Evolutionary conservation across 2,329 filamentous ascomycete species (phyloP).

Genomic region (Aureobasidium sp.): DNA sequence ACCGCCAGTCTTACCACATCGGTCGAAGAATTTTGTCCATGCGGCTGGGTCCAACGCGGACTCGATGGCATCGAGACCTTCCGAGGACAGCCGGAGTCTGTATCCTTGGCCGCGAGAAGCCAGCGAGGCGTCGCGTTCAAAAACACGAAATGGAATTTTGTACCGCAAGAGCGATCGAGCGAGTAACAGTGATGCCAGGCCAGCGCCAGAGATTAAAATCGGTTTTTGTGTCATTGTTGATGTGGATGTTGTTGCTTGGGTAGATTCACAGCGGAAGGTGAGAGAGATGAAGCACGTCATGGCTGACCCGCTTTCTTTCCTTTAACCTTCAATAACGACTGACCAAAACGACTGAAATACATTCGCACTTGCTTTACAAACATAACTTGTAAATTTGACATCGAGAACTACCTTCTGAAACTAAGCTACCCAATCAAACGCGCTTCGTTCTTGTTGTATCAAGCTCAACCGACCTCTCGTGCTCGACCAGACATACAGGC

Average conservation of each 20-base stretch:
- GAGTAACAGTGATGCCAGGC: slow-evolving; percentile 34
- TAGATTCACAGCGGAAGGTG: too few relatives aligned
- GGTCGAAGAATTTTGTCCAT: slow-evolving; percentile 52
- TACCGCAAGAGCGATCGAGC: slow-evolving; percentile 31
- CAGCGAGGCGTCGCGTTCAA: slow-evolving; percentile 41
- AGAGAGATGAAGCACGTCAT: too few relatives aligned
- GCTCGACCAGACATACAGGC: too few relatives aligned
- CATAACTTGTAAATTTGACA: too few relatives aligned
- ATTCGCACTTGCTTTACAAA: too few relatives aligned
- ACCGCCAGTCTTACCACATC: slow-evolving; percentile 54
- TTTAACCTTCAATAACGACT: too few relatives aligned
- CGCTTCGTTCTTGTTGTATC: too few relatives aligned
- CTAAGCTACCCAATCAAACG: too few relatives aligned
- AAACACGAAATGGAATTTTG: slow-evolving; percentile 34
- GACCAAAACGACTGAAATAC: too few relatives aligned
- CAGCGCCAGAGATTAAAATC: slow-evolving; percentile 36
- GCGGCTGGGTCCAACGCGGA: slow-evolving; percentile 40
- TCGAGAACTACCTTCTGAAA: too few relatives aligned
- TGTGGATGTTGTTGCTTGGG: background rate
- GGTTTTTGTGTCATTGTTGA: slow-evolving; percentile 26
- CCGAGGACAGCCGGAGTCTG: slow-evolving; percentile 49
- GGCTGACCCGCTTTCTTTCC: too few relatives aligned
- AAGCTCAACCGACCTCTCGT: too few relatives aligned
- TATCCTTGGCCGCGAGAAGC: slow-evolving; percentile 57
- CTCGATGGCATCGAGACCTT: slow-evolving; percentile 56